Base-by-base conservation (phyloP, 2,329 filamentous ascomycete species). In the Dactylellina drechsleri region DNA sequence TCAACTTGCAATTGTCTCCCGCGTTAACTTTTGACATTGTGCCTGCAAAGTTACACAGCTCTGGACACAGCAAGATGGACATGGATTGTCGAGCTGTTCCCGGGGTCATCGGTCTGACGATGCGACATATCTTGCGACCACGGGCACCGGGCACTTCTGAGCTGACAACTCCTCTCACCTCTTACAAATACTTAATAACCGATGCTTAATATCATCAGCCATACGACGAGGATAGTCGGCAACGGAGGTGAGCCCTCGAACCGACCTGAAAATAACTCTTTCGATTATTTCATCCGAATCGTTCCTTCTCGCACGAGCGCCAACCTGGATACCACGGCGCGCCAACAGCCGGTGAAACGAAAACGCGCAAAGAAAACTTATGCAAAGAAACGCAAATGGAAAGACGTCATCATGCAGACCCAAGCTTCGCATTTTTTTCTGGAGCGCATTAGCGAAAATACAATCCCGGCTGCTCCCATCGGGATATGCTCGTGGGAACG, bases 351-450 rank as follows among this genome's bases (percentile, higher is more conserved):
- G 66, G 28, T 28, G 28, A 58, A 49, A 68, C 49, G 41, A 61
- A 28, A 28, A 40, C 31, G 66, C 53, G 59, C 26, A 57, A 71
- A 64, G 7, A 28, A 28, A 28, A 28, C 26, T 28, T 28, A 28
- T 28, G 26, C 26, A 28, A 28, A 28, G 26, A 28, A 28, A 28
- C 7, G 26, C 26, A 28, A 28, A 28, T 28, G 52, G 31, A 41
- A 61, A 64, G 18, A 71, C 66, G 66, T 71, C 66, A 71, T 71
- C 52, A n/a, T 71, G 66, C 66, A 71, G 66, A 20, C 49, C n/a
- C 36, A 23, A 49, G 20, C 50, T 64, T 64, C 54, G 41, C 41
- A 28, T 61, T 62, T 62, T 49, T 49, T 59, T 45, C 59, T 53
- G 58, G 59, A 61, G 60, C 31, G 40, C 66, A 59, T 71, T 71